These are phyloP conservation scores for Canna indica DNA, from an alignment of 176 grass and related monocot species.

Conservation along the genomic window DNA sequence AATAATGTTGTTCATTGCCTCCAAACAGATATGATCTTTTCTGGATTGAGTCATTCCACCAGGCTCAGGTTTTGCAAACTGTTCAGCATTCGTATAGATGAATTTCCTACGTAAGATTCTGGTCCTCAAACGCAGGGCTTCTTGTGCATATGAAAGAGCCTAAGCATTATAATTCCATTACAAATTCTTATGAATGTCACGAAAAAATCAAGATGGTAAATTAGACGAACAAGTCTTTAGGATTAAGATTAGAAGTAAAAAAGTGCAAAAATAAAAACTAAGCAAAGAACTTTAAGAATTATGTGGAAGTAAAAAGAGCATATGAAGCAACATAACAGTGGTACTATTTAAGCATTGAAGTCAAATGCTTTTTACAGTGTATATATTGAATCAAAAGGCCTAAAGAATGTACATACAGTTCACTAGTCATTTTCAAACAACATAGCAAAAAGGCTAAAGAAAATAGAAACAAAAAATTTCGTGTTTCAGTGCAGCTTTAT, in stretches of 20 bases:
- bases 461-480: too few species aligned
- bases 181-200: background rate
- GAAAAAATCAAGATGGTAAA: background rate
- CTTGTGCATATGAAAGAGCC: constrained; percentile 66
- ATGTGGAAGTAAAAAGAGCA: background rate
- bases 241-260: background rate
- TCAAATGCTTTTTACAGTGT: too few species aligned
- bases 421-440: too few species aligned
- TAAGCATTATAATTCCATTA: constrained; percentile 23
- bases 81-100: constrained; percentile 21
- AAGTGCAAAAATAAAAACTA: background rate
- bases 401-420: too few species aligned
- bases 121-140: constrained; percentile 50
- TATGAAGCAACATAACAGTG: background rate
- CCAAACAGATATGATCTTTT: constrained; percentile 36
- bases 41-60: constrained; percentile 6
- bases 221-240: background rate
- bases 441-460: too few species aligned
- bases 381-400: too few species aligned
- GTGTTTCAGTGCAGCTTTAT: too few species aligned
- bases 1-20: constrained; percentile 37
- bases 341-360: too few species aligned
- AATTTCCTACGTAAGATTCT: constrained; percentile 74
- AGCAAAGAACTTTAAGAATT: background rate
- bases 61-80: constrained; percentile 2